Base-by-base conservation (phyloP, 306 rosid genomes). In the Pachyrhizus erosus region DNA sequence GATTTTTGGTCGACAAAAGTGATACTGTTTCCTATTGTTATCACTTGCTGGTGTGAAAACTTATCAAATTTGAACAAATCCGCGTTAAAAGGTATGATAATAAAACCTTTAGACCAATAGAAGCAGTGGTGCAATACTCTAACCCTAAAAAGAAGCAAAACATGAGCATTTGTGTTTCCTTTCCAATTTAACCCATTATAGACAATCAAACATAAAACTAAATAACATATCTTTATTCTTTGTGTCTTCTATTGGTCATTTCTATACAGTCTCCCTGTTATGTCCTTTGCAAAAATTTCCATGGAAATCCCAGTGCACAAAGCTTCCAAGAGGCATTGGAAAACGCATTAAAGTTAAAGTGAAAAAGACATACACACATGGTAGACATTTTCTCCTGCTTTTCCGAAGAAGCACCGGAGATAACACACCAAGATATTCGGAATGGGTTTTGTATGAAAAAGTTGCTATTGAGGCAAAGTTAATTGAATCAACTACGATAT, bases 291-390 rank as follows among this genome's bases (percentile, higher is more conserved):
- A 40, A 55, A 40, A 2, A 27, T 34, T 76, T 52, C 48, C 21
- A 62, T 52, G 33, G 24, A 48, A 76, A 76, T 76, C 84, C 78
- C 76, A 46, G 39, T 26, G 74, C 65, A 77, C 77, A 71, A 58
- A 79, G 65, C 46, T 68, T 39, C 51, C 71, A 71, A 70, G 5
- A 26, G 62, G 73, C 80, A 4, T 82, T 20, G 85, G 85, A 54
- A 82, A 84, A 84, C 74, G 77, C 82, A 73, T 52, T 65, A 84
- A 84, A 86, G 80, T 52, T 65, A 83, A 78, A 72, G 83, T 62
- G 70, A 71, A 60, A 60, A 48, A 60, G 34, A 33, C 39, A 14
- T 15, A n/a, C 0, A 64, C 66, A 45, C 46, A 61, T 37, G 9
- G 31, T 13, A 15, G 18, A 9, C 67, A 48, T 49, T 82, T 74